Conservation (phyloP, 805 yeast species). For the Torulaspora indica region DNA sequence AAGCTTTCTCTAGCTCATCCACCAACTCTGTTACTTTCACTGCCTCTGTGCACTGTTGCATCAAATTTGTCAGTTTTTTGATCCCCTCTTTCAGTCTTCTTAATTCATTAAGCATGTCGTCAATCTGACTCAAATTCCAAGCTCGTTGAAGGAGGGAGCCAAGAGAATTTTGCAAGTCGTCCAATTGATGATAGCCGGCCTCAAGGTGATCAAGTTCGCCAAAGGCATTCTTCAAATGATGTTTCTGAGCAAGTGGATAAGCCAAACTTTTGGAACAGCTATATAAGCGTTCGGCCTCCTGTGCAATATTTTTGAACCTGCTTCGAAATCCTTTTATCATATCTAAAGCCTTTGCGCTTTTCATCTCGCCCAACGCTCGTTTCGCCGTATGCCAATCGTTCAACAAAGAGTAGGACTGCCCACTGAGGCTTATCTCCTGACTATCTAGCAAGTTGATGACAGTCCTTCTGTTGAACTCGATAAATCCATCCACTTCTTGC, state of each 20-base stretch:
- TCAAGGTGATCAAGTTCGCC: slow-evolving; percentile 12
- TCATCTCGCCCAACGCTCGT: not conserved
- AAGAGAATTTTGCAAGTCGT: slow-evolving; percentile 8
- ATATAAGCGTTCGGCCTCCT: slow-evolving; percentile 24
- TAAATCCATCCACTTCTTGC: slow-evolving; percentile 33
- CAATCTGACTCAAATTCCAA: slow-evolving; percentile 11
- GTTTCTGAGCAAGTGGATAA: slow-evolving; percentile 29
- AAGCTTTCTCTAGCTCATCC: slow-evolving; percentile 1
- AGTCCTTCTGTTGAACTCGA: slow-evolving; percentile 42
- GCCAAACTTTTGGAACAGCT: slow-evolving; percentile 34
- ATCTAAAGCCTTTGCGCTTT: slow-evolving; percentile 32
- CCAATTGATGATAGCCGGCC: slow-evolving; percentile 10
- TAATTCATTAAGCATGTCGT: not conserved
- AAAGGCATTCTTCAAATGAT: not conserved
- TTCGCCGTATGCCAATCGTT: slow-evolving; percentile 44
- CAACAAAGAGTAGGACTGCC: slow-evolving; percentile 31
- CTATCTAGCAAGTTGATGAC: slow-evolving; percentile 41
- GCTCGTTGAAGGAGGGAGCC: slow-evolving; percentile 1
- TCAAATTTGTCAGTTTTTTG: not conserved
- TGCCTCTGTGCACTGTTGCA: not conserved
- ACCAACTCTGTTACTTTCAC: not conserved
- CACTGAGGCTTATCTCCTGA: slow-evolving; percentile 39
- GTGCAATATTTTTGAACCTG: slow-evolving; percentile 20
- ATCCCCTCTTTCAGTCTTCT: not conserved
- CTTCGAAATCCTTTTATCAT: slow-evolving; percentile 35